Percentiles rank a stretch among this genome's conserved stretches.
Conservation (phyloP, 2,329 filamentous ascomycete species). For the Didymella arachidicola region DNA sequence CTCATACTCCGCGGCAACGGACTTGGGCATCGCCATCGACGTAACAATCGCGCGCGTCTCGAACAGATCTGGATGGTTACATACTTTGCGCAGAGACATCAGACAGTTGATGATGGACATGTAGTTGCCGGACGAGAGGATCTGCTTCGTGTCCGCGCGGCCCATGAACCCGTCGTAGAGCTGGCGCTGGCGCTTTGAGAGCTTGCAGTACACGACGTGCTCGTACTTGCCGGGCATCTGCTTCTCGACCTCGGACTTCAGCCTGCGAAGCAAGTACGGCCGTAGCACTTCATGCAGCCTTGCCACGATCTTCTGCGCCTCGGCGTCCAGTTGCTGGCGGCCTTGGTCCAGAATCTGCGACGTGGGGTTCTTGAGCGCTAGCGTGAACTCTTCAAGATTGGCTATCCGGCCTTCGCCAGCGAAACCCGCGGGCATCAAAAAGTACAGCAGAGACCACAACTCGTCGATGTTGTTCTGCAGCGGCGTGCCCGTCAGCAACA, state of each 20-base stretch:
- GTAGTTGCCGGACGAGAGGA: conserved; percentile 90
- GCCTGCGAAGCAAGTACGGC: conserved; percentile 85
- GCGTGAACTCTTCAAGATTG: conserved; percentile 92
- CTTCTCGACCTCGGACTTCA: conserved; percentile 98
- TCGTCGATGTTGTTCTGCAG: conserved; percentile 97
- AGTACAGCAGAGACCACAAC: conserved; percentile 95
- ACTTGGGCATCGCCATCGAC: conserved; percentile 88
- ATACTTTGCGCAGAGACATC: conserved; percentile 97
- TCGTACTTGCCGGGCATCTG: conserved; percentile 99
- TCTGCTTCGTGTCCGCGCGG: conserved; percentile 85
- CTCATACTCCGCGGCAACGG: conserved; percentile 77
- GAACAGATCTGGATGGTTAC: conserved; percentile 97
- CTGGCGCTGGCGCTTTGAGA: conserved; percentile 94
- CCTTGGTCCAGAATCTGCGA: conserved; percentile 96
- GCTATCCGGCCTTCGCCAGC: conserved; percentile 89
- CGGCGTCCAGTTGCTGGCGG: conserved; percentile 90
- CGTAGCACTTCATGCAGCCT: conserved; percentile 94
- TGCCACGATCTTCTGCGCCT: conserved; percentile 87
- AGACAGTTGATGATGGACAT: conserved; percentile 98
- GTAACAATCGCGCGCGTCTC: conserved; percentile 96
- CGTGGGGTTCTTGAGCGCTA: conserved; percentile 94
- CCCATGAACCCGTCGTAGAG: conserved; percentile 97
- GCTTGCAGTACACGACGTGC: conserved; percentile 91
- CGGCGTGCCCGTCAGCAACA: conserved; percentile 91
- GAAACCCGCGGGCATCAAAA: conserved; percentile 88